Base-by-base conservation (phyloP, 2,329 filamentous ascomycete species). In the Calonectria crousiana region DNA sequence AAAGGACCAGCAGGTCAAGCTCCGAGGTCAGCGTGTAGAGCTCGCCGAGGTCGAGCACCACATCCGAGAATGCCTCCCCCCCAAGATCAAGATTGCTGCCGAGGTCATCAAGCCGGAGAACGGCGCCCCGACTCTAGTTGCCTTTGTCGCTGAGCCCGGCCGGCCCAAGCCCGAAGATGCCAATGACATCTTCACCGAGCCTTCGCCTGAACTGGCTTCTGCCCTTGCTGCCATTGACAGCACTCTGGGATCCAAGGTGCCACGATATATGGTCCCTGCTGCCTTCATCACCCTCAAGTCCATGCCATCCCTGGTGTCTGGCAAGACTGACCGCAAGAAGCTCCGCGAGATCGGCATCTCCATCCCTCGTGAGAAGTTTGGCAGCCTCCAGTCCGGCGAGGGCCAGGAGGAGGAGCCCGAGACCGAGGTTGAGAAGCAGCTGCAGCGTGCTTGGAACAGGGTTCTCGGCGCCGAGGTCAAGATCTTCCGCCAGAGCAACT, bases 21-120 rank as follows among this genome's bases (percentile, higher is more conserved):
- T 62, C n/a, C 56, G 56, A 28, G 56, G 56, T 30, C 56, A 62
- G 56, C 56, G 92, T 67, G 89, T 93, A 68, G 94, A 92, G 83
- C 85, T 92, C 23, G 86, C 87, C 1, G 88, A 90, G 76, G 88
- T 90, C 6, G 89, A 90, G 76, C 86, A 88, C 72, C 85, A 89
- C 72, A 85, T 89, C 72, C 83, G 84, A 11, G 81, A 84, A 28
- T 51, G 75, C 4, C 78, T 90, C 14, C 85, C 87, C 0, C 72
- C 82, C 0, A 84, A 83, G 0, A 85, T 84, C 2, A 85, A 84
- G 51, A 86, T 89, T 0, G 86, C 85, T 0, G 87, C 87, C 3
- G 89, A 90, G 72, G 87, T 89, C 30, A 87, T 89, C 74, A 85
- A 32, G 79, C 82, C 20, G 80, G 87, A 74, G 11, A 79, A 75